These are phyloP conservation scores for Leccinum imitatum DNA, from an alignment of 768 basidiomycete species.

Conservation along the genomic window DNA sequence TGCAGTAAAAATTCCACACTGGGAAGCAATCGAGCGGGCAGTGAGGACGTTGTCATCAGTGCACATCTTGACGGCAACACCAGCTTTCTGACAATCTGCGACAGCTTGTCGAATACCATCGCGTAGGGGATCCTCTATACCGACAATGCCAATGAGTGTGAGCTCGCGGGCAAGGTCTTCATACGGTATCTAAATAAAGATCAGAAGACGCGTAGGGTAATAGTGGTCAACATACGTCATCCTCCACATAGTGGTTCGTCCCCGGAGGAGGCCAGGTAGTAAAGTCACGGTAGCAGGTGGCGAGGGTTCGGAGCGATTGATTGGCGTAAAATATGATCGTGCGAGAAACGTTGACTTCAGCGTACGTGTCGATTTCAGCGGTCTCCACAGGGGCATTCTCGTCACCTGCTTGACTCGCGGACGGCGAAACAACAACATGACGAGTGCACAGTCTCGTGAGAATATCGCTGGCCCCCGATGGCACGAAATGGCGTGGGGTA, in stretches of 20 bases:
- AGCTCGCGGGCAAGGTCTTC: slow-evolving; percentile 68
- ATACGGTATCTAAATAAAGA: slow-evolving; percentile 55
- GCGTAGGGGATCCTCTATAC: slow-evolving; percentile 96
- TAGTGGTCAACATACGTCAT: slow-evolving; percentile 48
- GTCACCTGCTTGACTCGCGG: slow-evolving; percentile 14
- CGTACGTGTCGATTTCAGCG: slow-evolving; percentile 59
- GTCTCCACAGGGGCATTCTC: slow-evolving; percentile 48
- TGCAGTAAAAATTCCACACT: slow-evolving; percentile 92
- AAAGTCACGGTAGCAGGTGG: slow-evolving; percentile 90
- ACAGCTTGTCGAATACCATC: slow-evolving; percentile 89
- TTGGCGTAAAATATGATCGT: slow-evolving; percentile 99
- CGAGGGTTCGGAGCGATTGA: slow-evolving; percentile 92
- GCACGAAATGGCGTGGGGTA: slow-evolving; percentile 65
- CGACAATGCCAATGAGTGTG: slow-evolving; percentile 85
- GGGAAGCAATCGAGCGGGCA: slow-evolving; percentile 92
- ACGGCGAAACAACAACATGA: slow-evolving; percentile 65
- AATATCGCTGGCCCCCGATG: slow-evolving; percentile 52
- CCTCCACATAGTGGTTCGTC: slow-evolving; percentile 37
- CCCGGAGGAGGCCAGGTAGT: slow-evolving; percentile 77
- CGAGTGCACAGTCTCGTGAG: slow-evolving; percentile 71
- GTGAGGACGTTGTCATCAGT: slow-evolving; percentile 97
- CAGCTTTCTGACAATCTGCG: slow-evolving; percentile 80
- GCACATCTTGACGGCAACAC: slow-evolving; percentile 96
- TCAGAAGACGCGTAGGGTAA: slow-evolving; percentile 6
- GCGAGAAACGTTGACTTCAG: slow-evolving; percentile 79